Evolutionary conservation across 2,329 filamentous ascomycete species (phyloP), one percentile per base, ranked within the genome.

Genomic region (Ophiostoma fasciatum): DNA sequence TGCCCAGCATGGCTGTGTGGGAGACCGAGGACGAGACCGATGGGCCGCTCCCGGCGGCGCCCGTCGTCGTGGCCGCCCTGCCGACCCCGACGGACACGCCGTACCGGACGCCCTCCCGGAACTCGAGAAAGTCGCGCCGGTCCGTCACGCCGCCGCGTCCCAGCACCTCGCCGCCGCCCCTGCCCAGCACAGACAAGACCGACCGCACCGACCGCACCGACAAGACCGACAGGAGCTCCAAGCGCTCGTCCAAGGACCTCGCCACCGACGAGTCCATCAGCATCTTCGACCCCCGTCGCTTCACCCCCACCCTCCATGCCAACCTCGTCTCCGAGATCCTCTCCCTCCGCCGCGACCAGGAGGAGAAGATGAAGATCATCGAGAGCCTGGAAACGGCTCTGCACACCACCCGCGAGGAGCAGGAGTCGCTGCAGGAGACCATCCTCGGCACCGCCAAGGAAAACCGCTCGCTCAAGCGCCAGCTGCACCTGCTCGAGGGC

Each of bases 291-390:
- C 85, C 90, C 4, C 75, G 88, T 37, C 74, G 90, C 26, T 94
- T 98, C 51, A 98, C 90, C 0, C 90, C 90, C 2, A 96, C 87
- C 0, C 62, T 98, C 10, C 90, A 96, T 55, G 90, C 90, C 8
- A 94, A 83, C 33, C 63, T 98, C 7, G 88, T 98, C 1, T 88
- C 88, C 0, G 90, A 98, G 55, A 98, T 98, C 43, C 63, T 98
- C 27, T 74, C 77, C 3, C 61, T 98, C 33, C 75, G 87, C 17
- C 71, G 90, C 39, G 90, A 98, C 45, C 74, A 96, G 43, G 90
- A 98, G 51, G 83, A 82, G 28, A 94, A 94, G 58, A 71, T 78
- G 30, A 82, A 75, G 48, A 70, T 84, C 36, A 94, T 98, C 37
- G 87, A 94, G 52, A 75, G 71, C 36, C 64, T 98, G 13, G 90